These are phyloP conservation scores for Tetrastigma voinierianum DNA, from an alignment of 164 flowering plant genomes.

Conservation along the genomic window DNA sequence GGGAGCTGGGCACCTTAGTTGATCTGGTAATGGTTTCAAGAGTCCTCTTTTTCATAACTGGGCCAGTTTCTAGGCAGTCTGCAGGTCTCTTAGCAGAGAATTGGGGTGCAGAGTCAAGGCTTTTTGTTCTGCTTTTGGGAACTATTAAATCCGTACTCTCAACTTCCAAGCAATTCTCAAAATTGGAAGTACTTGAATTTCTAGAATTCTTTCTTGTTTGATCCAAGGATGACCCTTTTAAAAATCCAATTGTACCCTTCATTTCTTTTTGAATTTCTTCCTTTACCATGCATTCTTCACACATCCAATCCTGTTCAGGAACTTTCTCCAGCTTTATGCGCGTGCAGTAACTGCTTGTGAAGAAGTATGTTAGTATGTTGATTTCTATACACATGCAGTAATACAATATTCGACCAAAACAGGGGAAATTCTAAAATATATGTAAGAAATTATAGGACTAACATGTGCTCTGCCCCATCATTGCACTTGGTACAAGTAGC, in stretches of 20 bases:
- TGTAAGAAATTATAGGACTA: constrained; percentile 10
- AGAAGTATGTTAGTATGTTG: background rate
- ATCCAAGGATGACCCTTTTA: constrained; percentile 1
- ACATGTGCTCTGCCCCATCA: constrained; percentile 96
- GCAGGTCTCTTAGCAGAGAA: constrained; percentile 32
- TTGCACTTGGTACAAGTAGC: constrained; percentile 70
- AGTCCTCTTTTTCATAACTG: constrained; percentile 49
- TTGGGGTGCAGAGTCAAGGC: constrained; percentile 17
- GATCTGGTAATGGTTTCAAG: constrained; percentile 39
- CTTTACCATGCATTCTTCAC: constrained; percentile 64
- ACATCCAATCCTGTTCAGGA: constrained; percentile 70
- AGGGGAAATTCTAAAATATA: background rate
- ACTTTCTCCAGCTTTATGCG: constrained; percentile 51
- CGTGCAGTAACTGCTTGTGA: constrained; percentile 72
- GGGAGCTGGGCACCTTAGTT: constrained; percentile 39
- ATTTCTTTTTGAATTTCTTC: constrained; percentile 37
- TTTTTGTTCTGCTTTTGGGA: constrained; percentile 13
- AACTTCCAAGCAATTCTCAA: constrained; percentile 12
- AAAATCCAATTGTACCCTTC: constrained; percentile 16
- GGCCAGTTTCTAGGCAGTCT: constrained; percentile 34
- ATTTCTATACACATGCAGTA: background rate
- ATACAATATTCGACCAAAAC: background rate
- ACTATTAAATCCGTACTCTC: constrained; percentile 21
- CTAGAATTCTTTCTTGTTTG: constrained; percentile 17
- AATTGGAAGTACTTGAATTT: background rate